Evolutionary conservation across 2,329 filamentous ascomycete genomes (phyloP).

Genomic region (Sporothrix brunneoviolacea): DNA sequence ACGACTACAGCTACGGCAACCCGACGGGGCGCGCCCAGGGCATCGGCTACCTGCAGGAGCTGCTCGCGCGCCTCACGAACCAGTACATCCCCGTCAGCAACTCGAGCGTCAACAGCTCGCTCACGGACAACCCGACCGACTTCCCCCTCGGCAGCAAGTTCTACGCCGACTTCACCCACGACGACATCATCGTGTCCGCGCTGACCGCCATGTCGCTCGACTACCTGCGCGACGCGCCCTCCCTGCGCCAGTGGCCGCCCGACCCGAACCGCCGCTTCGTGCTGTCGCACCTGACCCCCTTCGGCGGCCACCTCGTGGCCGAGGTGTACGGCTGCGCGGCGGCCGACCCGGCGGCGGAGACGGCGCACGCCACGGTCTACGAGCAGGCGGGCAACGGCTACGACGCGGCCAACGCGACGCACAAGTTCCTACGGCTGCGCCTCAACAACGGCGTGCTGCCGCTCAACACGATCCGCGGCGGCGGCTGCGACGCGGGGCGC

Average conservation of each 20-base stretch:
- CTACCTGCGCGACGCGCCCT: conserved; percentile 44
- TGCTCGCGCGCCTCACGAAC: conserved; percentile 40
- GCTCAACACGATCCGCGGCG: conserved; percentile 40
- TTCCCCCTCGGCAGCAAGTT: conserved; percentile 43
- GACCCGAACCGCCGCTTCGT: conserved; percentile 40
- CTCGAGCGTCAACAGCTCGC: conserved; percentile 44
- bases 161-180: conserved; percentile 48
- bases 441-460: conserved; percentile 44
- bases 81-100: conserved; percentile 41
- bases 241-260: conserved; percentile 34
- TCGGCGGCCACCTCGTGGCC: conserved; percentile 47
- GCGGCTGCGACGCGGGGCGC: conserved; percentile 33
- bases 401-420: conserved; percentile 29
- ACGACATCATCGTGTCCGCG: conserved; percentile 44
- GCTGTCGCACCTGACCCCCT: conserved; percentile 46
- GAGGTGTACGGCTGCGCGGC: conserved; percentile 47
- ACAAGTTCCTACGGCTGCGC: conserved; percentile 44
- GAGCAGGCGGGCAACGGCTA: conserved; percentile 36
- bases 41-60: conserved; percentile 46
- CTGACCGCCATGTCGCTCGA: conserved; percentile 47
- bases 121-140: conserved; percentile 36
- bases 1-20: conserved; percentile 39
- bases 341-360: conserved; percentile 32
- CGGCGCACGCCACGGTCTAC: conserved; percentile 34
- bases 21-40: conserved; percentile 46